Evolutionary conservation across 2,329 filamentous ascomycete genomes (phyloP).

Genomic region (Colletotrichum sp.): DNA sequence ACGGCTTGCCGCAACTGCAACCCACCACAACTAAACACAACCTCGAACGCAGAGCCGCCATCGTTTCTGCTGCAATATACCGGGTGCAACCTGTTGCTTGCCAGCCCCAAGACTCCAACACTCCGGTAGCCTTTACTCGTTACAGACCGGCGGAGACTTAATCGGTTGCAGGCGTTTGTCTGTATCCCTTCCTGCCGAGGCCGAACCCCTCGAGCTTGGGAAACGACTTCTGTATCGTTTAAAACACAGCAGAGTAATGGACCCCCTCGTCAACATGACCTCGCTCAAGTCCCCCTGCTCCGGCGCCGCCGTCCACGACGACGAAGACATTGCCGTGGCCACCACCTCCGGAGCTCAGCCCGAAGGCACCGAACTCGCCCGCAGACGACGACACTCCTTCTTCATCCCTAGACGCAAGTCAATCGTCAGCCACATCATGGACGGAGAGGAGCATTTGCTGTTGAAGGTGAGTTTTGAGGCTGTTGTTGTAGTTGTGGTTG

Average conservation of each 20-base stretch:
- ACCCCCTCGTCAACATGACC: conserved; percentile 34
- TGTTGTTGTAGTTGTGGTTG: not conserved
- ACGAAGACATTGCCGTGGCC: conserved; percentile 39
- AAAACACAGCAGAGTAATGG: conserved; percentile 3
- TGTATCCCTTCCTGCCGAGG: not conserved
- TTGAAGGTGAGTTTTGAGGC: conserved; percentile 50
- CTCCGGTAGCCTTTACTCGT: not conserved
- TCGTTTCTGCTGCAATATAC: not conserved
- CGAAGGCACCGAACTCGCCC: conserved; percentile 33
- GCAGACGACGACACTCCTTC: conserved; percentile 61
- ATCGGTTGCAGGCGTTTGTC: not conserved
- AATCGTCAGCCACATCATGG: conserved; percentile 64
- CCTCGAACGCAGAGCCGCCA: not conserved
- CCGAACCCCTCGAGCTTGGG: not conserved
- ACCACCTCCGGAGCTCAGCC: conserved; percentile 46
- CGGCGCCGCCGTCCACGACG: conserved; percentile 33
- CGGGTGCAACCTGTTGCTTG: not conserved
- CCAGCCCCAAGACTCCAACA: conserved; percentile 1
- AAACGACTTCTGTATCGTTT: not conserved
- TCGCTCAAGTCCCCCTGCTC: conserved; percentile 42
- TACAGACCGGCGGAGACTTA: not conserved
- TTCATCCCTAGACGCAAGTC: conserved; percentile 63
- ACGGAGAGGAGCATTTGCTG: conserved; percentile 65
- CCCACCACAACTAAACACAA: not conserved
- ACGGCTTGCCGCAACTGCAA: conserved; percentile 2